Evolutionary conservation across 2,329 filamentous ascomycete genomes (phyloP).

Genomic region (Xylariaceae sp.): DNA sequence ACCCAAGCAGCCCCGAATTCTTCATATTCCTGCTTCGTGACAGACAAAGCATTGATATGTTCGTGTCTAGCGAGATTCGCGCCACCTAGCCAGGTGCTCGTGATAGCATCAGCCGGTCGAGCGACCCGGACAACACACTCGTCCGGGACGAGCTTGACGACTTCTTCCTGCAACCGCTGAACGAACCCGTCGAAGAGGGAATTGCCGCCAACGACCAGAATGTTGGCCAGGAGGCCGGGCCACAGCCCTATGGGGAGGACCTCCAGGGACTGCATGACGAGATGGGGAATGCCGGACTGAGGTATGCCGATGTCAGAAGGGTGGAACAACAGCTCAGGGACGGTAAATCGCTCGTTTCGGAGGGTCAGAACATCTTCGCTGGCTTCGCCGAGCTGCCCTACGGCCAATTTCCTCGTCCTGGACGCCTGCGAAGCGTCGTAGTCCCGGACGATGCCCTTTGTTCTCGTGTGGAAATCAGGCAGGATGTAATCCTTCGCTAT

Average conservation of each 20-base stretch:
- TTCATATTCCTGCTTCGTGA: conserved; percentile 90
- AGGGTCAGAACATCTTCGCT: conserved; percentile 83
- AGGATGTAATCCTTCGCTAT: conserved; percentile 91
- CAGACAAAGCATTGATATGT: conserved; percentile 67
- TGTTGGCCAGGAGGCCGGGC: conserved; percentile 81
- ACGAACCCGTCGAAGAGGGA: conserved; percentile 79
- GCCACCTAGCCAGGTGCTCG: conserved; percentile 84
- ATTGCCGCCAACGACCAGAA: conserved; percentile 88
- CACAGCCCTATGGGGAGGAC: conserved; percentile 79
- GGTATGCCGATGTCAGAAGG: conserved; percentile 83
- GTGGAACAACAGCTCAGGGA: conserved; percentile 88
- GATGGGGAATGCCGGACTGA: conserved; percentile 79
- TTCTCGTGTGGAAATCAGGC: conserved; percentile 70
- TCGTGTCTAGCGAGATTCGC: conserved; percentile 72
- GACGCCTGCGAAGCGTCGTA: conserved; percentile 71
- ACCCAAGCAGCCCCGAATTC: conserved; percentile 80
- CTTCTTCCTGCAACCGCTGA: conserved; percentile 74
- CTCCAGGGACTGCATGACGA: conserved; percentile 78
- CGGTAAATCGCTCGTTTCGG: conserved; percentile 87
- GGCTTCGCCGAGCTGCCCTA: conserved; percentile 39
- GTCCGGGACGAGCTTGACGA: conserved; percentile 71
- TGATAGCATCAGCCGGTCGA: conserved; percentile 71
- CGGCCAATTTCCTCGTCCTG: conserved; percentile 49
- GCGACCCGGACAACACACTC: conserved; percentile 79
- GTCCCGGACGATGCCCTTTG: conserved; percentile 71